Base-by-base conservation (phyloP, 176 grass and related monocot species). In the Oryza officinalis region DNA sequence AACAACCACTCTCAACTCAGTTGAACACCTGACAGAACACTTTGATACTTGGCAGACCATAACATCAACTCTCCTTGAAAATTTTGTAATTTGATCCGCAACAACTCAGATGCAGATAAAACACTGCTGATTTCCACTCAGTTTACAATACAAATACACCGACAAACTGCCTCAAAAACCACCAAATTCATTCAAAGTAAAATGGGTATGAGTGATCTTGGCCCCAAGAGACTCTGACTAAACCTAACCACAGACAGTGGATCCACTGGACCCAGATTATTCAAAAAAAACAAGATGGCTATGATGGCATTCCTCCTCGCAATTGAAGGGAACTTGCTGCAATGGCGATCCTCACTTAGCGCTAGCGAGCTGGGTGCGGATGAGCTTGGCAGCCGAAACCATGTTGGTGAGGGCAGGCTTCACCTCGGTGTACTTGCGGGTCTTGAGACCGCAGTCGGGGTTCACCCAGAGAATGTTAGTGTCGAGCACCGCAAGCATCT, bases 381-480 rank as follows among this genome's bases (percentile, higher is more conserved):
- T 89, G 72, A 92, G 83, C 94, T 94, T 97, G 71, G 88, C 83
- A 0, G 92, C 94, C 0, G 69, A 70, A 28, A 97, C 94, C 94
- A 97, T 88, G 88, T 94, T 92, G 82, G 90, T 91, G 4, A 97
- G 90, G n/a, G 92, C 94, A 0, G 94, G 90, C 50, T 97, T 97
- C 67, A 94, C 94, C 86, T 97, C 94, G 0, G 73, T 17, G 13
- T 97, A 97, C 81, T 97, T 97, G 65, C 94, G 94, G 59, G 94
- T 97, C 90, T 97, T 97, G 77, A 97, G 92, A 30, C 94, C 94
- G 2, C 94, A 97, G 87, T 97, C 94, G 0, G 94, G 94, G 83
- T 97, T 97, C 49, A 97, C 94, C 94, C 94, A 97, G 10, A 97
- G 89, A 69, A 97, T 94, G 86, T 97, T 94, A 10, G 92, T 97